Evolutionary conservation across 352 stramenopile genomes (phyloP), one percentile per base, ranked within the genome.

Genomic region (Blastocystis sp.): DNA sequence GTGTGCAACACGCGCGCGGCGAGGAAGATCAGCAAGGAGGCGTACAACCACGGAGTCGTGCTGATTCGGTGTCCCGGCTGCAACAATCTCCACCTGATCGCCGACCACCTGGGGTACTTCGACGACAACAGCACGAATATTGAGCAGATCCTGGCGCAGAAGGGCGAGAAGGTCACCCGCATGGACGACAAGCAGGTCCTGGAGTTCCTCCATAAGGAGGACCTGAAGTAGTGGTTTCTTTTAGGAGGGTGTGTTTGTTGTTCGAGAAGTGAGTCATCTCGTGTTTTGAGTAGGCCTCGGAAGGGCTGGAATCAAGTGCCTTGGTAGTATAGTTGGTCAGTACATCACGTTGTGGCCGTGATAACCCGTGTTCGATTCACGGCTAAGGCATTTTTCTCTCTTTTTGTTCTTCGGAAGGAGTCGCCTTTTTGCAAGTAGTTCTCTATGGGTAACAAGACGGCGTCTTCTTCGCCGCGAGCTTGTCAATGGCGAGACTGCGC

Each of bases 11-110:
- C 96, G 60, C 93, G 97, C 28, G 94, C 95, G 10, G 96, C 95
- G 81, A 99, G 98, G 91, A 97, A 95, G 82, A 98, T 99, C 89
- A 95, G 93, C 89, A 95, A 90, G 42, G 63, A 77, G 65, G 94
- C 95, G 2, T 99, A 99, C 92, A 92, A 95, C 89, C 93, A 98
- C 74, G 97, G 97, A 34, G 96, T 99, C 65, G 97, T 99, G 71
- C 90, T 99, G 69, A 95, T 98, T 45, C 92, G 94, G 60, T 99
- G 97, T 89, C 96, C 96, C 1, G 94, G 94, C 40, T 99, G 97
- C 91, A 89, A 98, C 89, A 98, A 98, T 90, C 90, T 98, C n/a
- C 97, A 99, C 91, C 91, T 99, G 7, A 97, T 99, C 81, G 96
- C 96, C 2, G 97, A 98, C 90, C 90, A 93, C 1, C 90, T 98